Percentiles rank a stretch among this genome's conserved stretches.
Conservation (phyloP, 2,329 filamentous ascomycete species). For the Dichotomopilus funicola region DNA sequence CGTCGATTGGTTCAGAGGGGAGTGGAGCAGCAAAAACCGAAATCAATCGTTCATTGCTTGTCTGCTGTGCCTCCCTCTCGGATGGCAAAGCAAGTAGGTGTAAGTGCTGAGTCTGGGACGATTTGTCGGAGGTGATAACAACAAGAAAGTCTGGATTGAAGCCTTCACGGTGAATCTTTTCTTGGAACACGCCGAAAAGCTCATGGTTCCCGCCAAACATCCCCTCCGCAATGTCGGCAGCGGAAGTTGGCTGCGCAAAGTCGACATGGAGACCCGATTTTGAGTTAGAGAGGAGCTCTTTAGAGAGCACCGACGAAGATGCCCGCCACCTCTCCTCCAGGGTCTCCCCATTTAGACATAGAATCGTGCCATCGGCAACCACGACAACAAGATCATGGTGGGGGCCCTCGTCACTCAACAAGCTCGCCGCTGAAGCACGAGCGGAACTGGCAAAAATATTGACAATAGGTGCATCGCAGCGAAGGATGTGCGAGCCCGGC, state of each 20-base stretch:
- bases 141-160: constrained; percentile 49
- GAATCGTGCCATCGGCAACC: constrained; percentile 53
- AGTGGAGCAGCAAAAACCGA: constrained; percentile 23
- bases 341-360: constrained; percentile 53
- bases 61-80: constrained; percentile 14
- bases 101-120: constrained; percentile 28
- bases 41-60: constrained; percentile 17
- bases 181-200: constrained; percentile 45
- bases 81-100: constrained; percentile 29
- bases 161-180: constrained; percentile 37
- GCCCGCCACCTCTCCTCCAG: constrained; percentile 43
- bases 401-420: constrained; percentile 21
- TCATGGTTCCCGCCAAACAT: constrained; percentile 51
- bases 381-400: constrained; percentile 48
- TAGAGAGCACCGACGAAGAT: constrained; percentile 36
- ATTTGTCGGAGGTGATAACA: constrained; percentile 37
- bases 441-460: constrained; percentile 35
- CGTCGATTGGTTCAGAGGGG: constrained; percentile 7
- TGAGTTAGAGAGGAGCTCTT: constrained; percentile 31
- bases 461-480: constrained; percentile 35
- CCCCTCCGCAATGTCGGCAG: constrained; percentile 46
- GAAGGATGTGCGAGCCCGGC: constrained; percentile 39
- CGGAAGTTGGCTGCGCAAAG: constrained; percentile 40
- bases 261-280: constrained; percentile 40
- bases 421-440: constrained; percentile 13